Evolutionary conservation across 2,329 filamentous ascomycete species (phyloP), one percentile per base, ranked within the genome.

Genomic region (Penicillium sp.): DNA sequence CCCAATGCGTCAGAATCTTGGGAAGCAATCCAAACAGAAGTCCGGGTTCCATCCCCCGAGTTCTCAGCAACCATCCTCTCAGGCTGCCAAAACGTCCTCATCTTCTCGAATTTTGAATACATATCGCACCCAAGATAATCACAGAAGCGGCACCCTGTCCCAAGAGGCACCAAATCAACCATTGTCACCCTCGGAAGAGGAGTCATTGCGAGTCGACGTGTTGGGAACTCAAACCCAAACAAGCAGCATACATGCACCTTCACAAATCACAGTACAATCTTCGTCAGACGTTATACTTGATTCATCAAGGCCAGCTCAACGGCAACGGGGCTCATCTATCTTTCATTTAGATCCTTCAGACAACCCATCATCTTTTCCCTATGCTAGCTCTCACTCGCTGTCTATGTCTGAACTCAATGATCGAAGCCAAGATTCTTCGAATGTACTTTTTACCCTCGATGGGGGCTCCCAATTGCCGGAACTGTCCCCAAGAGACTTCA

Each of bases 71-170:
- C 50, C 48, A 38, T 67, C 65, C 7, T 63, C 65, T 30, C 57
- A 61, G 16, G 58, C 50, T 26, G 58, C 58, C 30, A 69, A 69
- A 48, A 64, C 57, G 7, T 74, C 70, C 1, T 73, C 70, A 16
- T 67, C 72, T 46, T 70, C 70, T 16, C 64, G 66, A 29, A 63
- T 74, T 30, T 48, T 65, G 26, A 70, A 72, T 45, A 73, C 71
- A 6, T 69, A 71, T 51, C 61, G 58, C 9, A 68, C 60, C 35
- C 58, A 63, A 50, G 65, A 60, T 19, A 60, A 48, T 46, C 53
- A 60, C 26, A 48, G 56, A 10, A 58, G 59, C 35, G 49, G 34
- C n/a, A 40, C 48, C 18, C 44, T 54, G 27, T 66, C 62, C 23
- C 58, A 64, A 42, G 56, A 61, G 26, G 55, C 42, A 29, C 42